These are phyloP conservation scores for Nakazawaea holstii DNA, from an alignment of 805 yeast genomes.

Conservation along the genomic window DNA sequence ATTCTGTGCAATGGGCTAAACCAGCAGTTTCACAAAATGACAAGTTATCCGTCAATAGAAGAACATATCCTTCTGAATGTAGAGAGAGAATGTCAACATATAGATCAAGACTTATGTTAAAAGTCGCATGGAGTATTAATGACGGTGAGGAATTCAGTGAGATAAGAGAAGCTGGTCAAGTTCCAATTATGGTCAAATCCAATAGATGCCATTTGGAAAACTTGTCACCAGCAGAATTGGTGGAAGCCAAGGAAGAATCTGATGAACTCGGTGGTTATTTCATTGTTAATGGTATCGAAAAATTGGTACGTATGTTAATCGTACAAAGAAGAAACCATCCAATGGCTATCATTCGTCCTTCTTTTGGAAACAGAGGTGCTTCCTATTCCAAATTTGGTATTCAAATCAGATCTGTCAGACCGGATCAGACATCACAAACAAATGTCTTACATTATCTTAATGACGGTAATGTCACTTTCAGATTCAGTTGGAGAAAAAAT, in stretches of 20 bases:
- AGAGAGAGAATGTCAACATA: conserved; percentile 87
- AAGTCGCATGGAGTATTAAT: conserved; percentile 81
- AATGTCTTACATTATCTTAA: conserved; percentile 93
- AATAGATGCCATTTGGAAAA: conserved; percentile 89
- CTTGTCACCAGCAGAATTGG: conserved; percentile 77
- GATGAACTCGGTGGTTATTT: conserved; percentile 98
- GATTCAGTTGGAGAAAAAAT: conserved; percentile 96
- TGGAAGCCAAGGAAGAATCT: conserved; percentile 75
- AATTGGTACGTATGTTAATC: conserved; percentile 92
- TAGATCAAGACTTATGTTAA: conserved; percentile 70
- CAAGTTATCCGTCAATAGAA: conserved; percentile 70
- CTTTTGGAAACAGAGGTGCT: conserved; percentile 91
- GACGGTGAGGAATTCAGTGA: conserved; percentile 80
- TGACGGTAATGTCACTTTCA: conserved; percentile 94
- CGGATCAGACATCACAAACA: conserved; percentile 96
- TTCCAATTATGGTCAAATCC: conserved; percentile 87
- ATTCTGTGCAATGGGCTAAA: conserved; percentile 78
- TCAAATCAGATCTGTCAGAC: conserved; percentile 89
- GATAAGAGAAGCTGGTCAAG: conserved; percentile 82
- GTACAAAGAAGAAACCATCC: conserved; percentile 98
- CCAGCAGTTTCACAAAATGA: conserved; percentile 73
- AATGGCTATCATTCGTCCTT: conserved; percentile 94
- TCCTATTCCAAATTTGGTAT: conserved; percentile 86
- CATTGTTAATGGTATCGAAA: conserved; percentile 94
- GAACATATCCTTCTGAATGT: conserved; percentile 78